Evolutionary conservation across 805 yeast genomes (phyloP).

Genomic region (Jamesozyma lodderae): DNA sequence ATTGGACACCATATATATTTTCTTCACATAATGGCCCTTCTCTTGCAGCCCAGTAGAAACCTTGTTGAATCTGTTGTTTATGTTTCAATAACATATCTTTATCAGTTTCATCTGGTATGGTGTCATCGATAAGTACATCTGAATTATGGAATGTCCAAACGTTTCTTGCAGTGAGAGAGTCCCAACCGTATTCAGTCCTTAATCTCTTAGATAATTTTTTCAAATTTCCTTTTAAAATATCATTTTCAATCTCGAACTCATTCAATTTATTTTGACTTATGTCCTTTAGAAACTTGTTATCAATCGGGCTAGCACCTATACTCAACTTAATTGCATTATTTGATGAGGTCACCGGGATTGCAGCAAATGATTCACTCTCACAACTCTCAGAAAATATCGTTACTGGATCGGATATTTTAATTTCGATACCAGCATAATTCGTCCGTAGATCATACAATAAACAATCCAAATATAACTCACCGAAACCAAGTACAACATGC

Average conservation of each 20-base stretch:
- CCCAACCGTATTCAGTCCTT: constrained; percentile 63
- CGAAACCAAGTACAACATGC: constrained; percentile 68
- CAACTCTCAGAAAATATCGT: constrained; percentile 75
- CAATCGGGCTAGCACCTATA: constrained; percentile 68
- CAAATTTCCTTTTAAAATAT: constrained; percentile 34
- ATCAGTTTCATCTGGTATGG: constrained; percentile 62
- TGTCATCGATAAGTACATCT: constrained; percentile 57
- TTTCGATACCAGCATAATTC: constrained; percentile 53
- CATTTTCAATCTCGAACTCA: constrained; percentile 35
- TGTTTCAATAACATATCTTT: constrained; percentile 37
- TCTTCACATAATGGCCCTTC: constrained; percentile 95
- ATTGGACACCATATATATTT: constrained; percentile 58
- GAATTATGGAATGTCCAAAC: constrained; percentile 74
- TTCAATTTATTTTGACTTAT: constrained; percentile 4
- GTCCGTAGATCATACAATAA: constrained; percentile 65
- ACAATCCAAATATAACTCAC: constrained; percentile 83
- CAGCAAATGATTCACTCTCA: constrained; percentile 52
- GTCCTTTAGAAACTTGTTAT: constrained; percentile 38
- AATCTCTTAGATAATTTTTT: constrained; percentile 46
- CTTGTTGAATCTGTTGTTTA: constrained; percentile 55
- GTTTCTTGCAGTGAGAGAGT: constrained; percentile 71
- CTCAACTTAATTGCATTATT: constrained; percentile 49
- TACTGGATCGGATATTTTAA: constrained; percentile 79
- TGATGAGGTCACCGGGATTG: constrained; percentile 51
- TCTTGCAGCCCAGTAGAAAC: constrained; percentile 72